These are phyloP conservation scores for Cunninghamia lanceolata DNA, from an alignment of 75 land plant genomes.

Conservation along the genomic window DNA sequence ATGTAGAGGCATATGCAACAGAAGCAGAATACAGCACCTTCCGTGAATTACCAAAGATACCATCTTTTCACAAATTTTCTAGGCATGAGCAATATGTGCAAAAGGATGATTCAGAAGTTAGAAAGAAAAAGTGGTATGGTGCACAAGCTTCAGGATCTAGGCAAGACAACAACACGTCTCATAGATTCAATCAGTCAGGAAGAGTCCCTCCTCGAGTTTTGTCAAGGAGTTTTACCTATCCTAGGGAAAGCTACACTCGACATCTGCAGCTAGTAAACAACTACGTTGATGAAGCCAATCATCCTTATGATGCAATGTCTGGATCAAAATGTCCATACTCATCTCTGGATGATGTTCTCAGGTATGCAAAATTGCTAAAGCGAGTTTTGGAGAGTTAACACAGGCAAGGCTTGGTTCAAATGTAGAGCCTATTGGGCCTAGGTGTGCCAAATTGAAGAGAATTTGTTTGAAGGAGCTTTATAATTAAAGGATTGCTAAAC, in stretches of 20 bases:
- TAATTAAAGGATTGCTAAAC: too few relatives aligned
- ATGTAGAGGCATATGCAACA: constrained; percentile 91
- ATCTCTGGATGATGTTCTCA: too few relatives aligned
- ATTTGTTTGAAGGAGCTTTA: too few relatives aligned
- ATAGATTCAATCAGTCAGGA: background rate
- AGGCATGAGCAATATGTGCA: constrained; percentile 71
- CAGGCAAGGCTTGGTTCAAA: too few relatives aligned
- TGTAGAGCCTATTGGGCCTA: too few relatives aligned
- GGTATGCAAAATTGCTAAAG: too few relatives aligned
- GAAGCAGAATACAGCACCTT: constrained; percentile 54
- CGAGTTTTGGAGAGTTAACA: too few relatives aligned
- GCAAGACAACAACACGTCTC: constrained; percentile 10
- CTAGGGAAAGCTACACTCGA: background rate
- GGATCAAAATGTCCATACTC: constrained; percentile 20
- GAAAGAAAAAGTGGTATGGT: constrained; percentile 48
- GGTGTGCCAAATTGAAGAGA: too few relatives aligned
- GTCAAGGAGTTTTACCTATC: constrained; percentile 4
- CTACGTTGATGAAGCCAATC: constrained; percentile 2
- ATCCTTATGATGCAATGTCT: constrained; percentile 6
- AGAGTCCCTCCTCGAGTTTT: background rate
- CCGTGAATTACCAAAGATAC: constrained; percentile 83
- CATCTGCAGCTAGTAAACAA: background rate
- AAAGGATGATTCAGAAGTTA: constrained; percentile 49
- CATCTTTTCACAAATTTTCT: constrained; percentile 97
- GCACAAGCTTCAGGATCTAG: constrained; percentile 6